Conservation (phyloP, 2,329 filamentous ascomycete species). For the Chaetomium strumarium region DNA sequence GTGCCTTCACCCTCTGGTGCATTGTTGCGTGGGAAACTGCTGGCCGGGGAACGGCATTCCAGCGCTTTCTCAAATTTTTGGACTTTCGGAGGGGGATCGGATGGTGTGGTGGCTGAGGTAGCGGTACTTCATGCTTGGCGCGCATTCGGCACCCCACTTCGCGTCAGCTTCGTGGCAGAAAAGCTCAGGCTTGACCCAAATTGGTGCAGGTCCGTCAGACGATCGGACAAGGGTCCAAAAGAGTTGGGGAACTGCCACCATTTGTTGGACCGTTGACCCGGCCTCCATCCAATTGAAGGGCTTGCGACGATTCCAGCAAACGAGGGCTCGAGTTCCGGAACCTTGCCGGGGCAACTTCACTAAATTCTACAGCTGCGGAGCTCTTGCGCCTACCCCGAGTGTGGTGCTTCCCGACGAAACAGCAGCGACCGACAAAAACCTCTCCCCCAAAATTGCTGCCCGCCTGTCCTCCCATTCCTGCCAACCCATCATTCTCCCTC, state of each 20-base stretch:
- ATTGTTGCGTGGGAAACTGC: background rate
- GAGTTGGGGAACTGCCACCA: slow-evolving; percentile 27
- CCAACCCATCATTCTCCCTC: slow-evolving; percentile 16
- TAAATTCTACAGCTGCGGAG: slow-evolving; percentile 20
- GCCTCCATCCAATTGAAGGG: slow-evolving; percentile 20
- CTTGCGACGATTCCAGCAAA: slow-evolving; percentile 15
- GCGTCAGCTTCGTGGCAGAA: slow-evolving; percentile 19
- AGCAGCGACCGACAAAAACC: slow-evolving; percentile 23
- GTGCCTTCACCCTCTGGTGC: background rate
- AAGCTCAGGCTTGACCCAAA: slow-evolving; percentile 13
- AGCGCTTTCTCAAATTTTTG: slow-evolving; percentile 7
- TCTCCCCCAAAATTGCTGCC: slow-evolving; percentile 20
- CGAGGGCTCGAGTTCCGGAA: slow-evolving; percentile 6
- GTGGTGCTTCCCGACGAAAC: slow-evolving; percentile 15
- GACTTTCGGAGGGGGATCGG: slow-evolving; percentile 18
- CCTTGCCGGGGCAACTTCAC: slow-evolving; percentile 12
- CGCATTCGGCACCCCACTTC: slow-evolving; percentile 11
- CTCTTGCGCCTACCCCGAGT: slow-evolving; percentile 16
- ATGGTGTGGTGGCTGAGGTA: slow-evolving; percentile 20
- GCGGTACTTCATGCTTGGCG: slow-evolving; percentile 21
- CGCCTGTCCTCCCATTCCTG: slow-evolving; percentile 18
- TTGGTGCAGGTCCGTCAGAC: slow-evolving; percentile 23
- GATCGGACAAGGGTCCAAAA: slow-evolving; percentile 27
- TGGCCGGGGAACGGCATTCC: slow-evolving; percentile 1
- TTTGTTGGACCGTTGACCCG: slow-evolving; percentile 26